phyloP scores from a whole-genome alignment of 495 filamentous ascomycete species.

The Penicillium maclennaniae region DNA sequence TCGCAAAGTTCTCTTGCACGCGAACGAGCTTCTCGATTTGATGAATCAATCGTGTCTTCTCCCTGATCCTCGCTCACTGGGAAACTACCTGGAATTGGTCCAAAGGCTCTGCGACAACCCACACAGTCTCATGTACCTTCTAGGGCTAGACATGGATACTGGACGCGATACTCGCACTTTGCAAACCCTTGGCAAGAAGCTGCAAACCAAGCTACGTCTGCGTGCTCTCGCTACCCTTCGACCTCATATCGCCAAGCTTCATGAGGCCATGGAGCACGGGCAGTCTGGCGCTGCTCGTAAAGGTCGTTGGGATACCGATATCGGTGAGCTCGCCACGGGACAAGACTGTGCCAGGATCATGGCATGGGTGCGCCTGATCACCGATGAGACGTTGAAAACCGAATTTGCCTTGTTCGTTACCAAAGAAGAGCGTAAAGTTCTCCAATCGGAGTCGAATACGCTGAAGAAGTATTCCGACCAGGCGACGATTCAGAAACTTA shows the following conservation, averaged over 20 bases:
- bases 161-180: slow-evolving; percentile 11
- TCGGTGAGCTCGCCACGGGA: slow-evolving; percentile 12
- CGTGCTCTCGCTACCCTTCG: slow-evolving; percentile 23
- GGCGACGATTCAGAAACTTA: slow-evolving; percentile 14
- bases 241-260: slow-evolving; percentile 27
- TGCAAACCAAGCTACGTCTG: slow-evolving; percentile 26
- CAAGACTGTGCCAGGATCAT: slow-evolving; percentile 21
- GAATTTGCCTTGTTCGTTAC: slow-evolving; percentile 23
- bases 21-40: slow-evolving; percentile 52
- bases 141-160: slow-evolving; percentile 21
- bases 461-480: slow-evolving; percentile 34
- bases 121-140: slow-evolving; percentile 27
- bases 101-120: slow-evolving; percentile 24
- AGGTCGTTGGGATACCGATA: slow-evolving; percentile 7
- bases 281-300: neutral
- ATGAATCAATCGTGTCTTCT: slow-evolving; percentile 44
- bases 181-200: slow-evolving; percentile 20
- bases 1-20: slow-evolving; percentile 52
- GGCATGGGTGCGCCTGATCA: slow-evolving; percentile 22
- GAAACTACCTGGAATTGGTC: slow-evolving; percentile 28
- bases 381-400: slow-evolving; percentile 29
- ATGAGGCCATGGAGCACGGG: slow-evolving; percentile 25
- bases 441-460: slow-evolving; percentile 21
- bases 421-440: slow-evolving; percentile 22
- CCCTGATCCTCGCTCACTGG: slow-evolving; percentile 33